Percentiles rank a stretch among this genome's conserved stretches.
phyloP scores from a whole-genome alignment of 179 eudicot species.

The Camellia oleifera region DNA sequence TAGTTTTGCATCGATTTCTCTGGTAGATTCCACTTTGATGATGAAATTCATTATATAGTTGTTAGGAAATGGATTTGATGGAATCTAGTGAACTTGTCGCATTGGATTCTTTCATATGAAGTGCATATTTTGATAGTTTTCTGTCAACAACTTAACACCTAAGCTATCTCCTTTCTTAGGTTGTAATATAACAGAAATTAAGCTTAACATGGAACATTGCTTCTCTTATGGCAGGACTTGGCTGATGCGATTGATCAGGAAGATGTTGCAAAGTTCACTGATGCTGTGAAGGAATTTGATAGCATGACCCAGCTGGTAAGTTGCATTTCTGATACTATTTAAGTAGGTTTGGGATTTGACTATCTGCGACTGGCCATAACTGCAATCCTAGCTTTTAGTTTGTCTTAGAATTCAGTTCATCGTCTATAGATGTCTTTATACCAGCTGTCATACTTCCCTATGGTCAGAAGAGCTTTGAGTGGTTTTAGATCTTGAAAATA shows the following conservation, averaged over 20 bases:
- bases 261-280: slow-evolving; percentile 75
- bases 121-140: not conserved
- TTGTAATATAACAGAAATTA: not conserved
- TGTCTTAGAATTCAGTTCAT: not conserved
- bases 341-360: not conserved
- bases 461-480: not conserved
- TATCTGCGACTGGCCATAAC: not conserved
- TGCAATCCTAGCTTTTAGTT: not conserved
- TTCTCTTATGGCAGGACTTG: slow-evolving; percentile 50
- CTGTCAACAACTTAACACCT: not conserved
- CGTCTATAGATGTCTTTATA: not conserved
- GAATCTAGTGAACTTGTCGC: not conserved
- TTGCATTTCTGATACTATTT: slow-evolving; percentile 4
- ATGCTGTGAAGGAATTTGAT: slow-evolving; percentile 79
- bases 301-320: slow-evolving; percentile 92
- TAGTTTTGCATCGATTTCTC: not conserved
- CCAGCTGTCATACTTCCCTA: not conserved
- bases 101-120: not conserved
- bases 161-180: not conserved
- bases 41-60: not conserved
- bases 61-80: not conserved
- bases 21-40: not conserved
- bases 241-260: slow-evolving; percentile 78
- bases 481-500: not conserved
- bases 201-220: not conserved